These are phyloP conservation scores for Exidia glandulosa DNA, from an alignment of 768 basidiomycete species.

Conservation along the genomic window DNA sequence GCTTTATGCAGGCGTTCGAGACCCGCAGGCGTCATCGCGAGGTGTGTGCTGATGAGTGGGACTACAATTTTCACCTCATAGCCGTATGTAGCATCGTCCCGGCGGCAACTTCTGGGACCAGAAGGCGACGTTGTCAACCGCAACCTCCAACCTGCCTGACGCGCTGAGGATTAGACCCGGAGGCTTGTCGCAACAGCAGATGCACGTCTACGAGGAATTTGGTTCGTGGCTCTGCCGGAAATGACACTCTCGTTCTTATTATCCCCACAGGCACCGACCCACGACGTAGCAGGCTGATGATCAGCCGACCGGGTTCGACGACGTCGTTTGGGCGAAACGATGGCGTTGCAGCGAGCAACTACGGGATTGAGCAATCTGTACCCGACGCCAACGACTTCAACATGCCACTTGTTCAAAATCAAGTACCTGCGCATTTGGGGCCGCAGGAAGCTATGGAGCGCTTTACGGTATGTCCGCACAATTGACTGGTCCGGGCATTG, in stretches of 20 bases:
- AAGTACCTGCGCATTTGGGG: conserved; percentile 23
- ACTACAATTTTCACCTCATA: not conserved
- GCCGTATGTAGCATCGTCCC: conserved; percentile 40
- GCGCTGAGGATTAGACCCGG: conserved; percentile 73
- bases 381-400: not conserved
- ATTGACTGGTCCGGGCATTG: not conserved
- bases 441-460: conserved; percentile 85
- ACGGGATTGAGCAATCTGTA: not conserved
- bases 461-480: conserved; percentile 62
- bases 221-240: conserved; percentile 23
- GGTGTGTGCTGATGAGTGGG: conserved; percentile 27
- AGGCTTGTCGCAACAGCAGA: conserved; percentile 74
- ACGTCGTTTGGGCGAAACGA: conserved; percentile 50
- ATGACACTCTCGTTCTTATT: not conserved
- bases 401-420: not conserved
- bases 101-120: conserved; percentile 86
- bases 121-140: conserved; percentile 55
- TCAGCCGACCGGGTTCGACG: conserved; percentile 62
- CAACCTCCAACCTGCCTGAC: conserved; percentile 70
- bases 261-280: conserved; percentile 19
- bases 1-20: conserved; percentile 72
- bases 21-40: conserved; percentile 79
- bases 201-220: conserved; percentile 93
- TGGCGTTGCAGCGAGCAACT: conserved; percentile 11
- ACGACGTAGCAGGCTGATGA: conserved; percentile 41